Evolutionary conservation across 2,329 filamentous ascomycete genomes (phyloP), one percentile per base, ranked within the genome.

Genomic region (Leptographium galeiforme): DNA sequence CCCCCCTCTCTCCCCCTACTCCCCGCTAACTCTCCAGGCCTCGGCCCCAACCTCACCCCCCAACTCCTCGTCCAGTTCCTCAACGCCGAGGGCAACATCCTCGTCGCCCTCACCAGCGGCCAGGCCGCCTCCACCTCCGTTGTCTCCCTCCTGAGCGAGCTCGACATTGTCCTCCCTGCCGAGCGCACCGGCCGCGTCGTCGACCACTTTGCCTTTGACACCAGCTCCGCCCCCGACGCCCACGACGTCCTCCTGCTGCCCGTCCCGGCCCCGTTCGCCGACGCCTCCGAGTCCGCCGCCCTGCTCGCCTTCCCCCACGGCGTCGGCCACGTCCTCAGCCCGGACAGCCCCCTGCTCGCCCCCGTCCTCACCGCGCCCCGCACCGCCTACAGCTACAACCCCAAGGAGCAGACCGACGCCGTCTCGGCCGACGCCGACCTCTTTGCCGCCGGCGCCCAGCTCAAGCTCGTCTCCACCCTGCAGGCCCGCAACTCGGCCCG

Each of bases 171-270:
- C 60, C 79, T 96, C n/a, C 88, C 93, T 41, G 71, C 81, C 39
- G 91, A 95, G 69, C 87, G 90, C 63, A 88, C 85, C 53, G 83
- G 87, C 54, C 74, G 91, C 55, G 85, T 95, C 7, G 84, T 97
- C 57, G 93, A 97, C 70, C 93, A 98, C 74, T 96, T 97, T 81
- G 86, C 88, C 72, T 93, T 93, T 71, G 91, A 97, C 64, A 75
- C 78, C 54, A 61, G 78, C 36, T 88, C 85, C 43, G 85, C 91
- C 6, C 65, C 82, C 50, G 89, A 96, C 59, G 79, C 82, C 64
- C 93, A 98, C 70, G 89, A 97, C 69, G 87, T 95, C 34, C 75
- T 98, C 46, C 76, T 96, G 34, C 72, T 96, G 51, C 79, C 86
- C 45, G 75, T 80, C 39, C 87, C 89, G 5, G 71, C 85, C 63